Conservation (phyloP, 202 grass and related monocot genomes). For the Elaeis oleifera region DNA sequence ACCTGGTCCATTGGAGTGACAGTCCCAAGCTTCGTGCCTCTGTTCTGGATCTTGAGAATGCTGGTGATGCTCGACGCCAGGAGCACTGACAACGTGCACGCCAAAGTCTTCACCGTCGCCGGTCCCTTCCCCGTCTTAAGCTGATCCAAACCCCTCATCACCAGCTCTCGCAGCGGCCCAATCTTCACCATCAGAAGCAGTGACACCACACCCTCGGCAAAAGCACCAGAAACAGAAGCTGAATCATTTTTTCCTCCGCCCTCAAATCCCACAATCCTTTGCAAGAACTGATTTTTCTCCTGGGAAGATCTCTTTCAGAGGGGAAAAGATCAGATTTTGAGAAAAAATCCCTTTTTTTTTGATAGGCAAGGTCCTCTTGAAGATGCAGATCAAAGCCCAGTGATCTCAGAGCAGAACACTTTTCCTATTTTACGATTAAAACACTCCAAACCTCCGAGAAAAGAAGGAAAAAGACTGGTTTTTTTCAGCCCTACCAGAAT, state of each 20-base stretch:
- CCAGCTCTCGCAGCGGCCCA: constrained; percentile 75
- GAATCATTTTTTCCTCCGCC: constrained; percentile 45
- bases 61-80: constrained; percentile 67
- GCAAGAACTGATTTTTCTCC: background rate
- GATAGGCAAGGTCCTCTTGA: too few species aligned
- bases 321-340: too few species aligned
- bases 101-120: constrained; percentile 84
- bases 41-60: constrained; percentile 90
- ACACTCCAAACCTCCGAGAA: too few species aligned
- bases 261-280: background rate
- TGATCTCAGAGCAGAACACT: too few species aligned
- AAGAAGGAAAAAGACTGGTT: too few species aligned
- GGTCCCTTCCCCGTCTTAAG: constrained; percentile 78
- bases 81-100: constrained; percentile 77
- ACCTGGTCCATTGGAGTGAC: constrained; percentile 98
- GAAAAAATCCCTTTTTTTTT: too few species aligned
- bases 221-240: constrained; percentile 80
- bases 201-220: constrained; percentile 66
- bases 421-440: too few species aligned
- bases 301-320: too few species aligned
- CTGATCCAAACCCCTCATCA: constrained; percentile 74
- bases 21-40: constrained; percentile 55
- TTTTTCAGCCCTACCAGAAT: too few species aligned
- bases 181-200: constrained; percentile 89
- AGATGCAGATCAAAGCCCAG: too few species aligned